Percentiles rank a stretch among this genome's conserved stretches.
Evolutionary conservation across 768 basidiomycete species (phyloP).

Genomic region (Lactarius hatsudake): DNA sequence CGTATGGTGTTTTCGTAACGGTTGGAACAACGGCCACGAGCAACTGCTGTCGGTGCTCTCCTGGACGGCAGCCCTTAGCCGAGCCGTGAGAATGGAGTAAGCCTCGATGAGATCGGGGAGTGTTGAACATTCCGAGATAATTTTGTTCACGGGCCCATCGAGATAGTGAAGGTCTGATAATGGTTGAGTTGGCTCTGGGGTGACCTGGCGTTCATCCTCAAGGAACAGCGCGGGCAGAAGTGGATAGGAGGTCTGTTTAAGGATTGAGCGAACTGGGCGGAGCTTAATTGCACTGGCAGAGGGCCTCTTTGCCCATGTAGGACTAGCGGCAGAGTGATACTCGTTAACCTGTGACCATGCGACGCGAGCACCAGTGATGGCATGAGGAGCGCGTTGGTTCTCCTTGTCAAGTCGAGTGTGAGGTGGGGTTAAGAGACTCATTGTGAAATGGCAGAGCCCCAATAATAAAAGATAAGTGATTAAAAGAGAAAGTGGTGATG

Average conservation of each 20-base stretch:
- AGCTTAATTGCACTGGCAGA: constrained; percentile 38
- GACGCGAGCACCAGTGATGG: constrained; percentile 37
- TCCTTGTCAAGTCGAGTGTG: constrained; percentile 58
- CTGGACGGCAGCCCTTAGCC: constrained; percentile 49
- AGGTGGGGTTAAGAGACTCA: constrained; percentile 61
- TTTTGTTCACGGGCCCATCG: constrained; percentile 57
- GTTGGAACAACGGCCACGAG: constrained; percentile 71
- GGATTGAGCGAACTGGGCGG: constrained; percentile 61
- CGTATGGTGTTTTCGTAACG: constrained; percentile 53
- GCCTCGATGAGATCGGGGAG: constrained; percentile 66
- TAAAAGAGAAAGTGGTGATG: constrained; percentile 24
- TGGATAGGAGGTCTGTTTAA: constrained; percentile 50
- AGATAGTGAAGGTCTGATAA: constrained; percentile 63
- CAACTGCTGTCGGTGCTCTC: constrained; percentile 52
- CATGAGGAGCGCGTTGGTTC: constrained; percentile 35
- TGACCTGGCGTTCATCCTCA: constrained; percentile 53
- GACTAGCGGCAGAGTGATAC: constrained; percentile 41
- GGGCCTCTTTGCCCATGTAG: constrained; percentile 24
- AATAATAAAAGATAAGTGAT: constrained; percentile 2
- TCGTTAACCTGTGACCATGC: constrained; percentile 53
- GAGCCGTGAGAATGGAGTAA: constrained; percentile 65
- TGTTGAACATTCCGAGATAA: constrained; percentile 48
- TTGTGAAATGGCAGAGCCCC: constrained; percentile 27
- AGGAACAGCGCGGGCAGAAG: constrained; percentile 39
- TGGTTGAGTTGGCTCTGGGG: constrained; percentile 75